Base-by-base conservation (phyloP, 2,329 filamentous ascomycete genomes). In the Achaetomium macrosporum region DNA sequence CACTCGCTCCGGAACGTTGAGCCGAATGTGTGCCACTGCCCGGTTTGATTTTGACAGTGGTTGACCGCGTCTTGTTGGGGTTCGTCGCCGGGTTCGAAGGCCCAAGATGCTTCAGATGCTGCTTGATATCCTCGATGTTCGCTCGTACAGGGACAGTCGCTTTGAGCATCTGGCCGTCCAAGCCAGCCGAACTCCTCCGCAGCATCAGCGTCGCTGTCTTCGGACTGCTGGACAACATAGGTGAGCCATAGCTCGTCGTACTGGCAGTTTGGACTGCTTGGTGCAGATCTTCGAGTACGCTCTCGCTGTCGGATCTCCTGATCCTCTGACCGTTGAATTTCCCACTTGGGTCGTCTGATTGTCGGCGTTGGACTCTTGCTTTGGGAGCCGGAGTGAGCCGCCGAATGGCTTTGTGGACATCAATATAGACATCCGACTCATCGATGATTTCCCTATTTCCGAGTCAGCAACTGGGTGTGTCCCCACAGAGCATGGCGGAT, bases 381-480 rank as follows among this genome's bases (percentile, higher is more conserved):
- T 89, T 87, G 1, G 92, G 92, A 1, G 91, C 90, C 1, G 90
- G 90, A 17, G 86, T 82, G 64, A 95, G 81, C 48, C 93, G 88
- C 53, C 93, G 84, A 61, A 99, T 96, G 19, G 93, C 93, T 73
- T 97, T 97, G 76, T 97, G 93, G 2, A 99, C 90, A 68, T 99
- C 93, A 59, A 99, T 86, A 65, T 95, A 99, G 11, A 99, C 93
- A 69, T 99, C 93, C 0, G 92, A 97, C 69, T 99, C 93, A 67
- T 99, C 93, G 57, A 99, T 95, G 59, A 97, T 99, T 78, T 99
- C 93, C 75, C 88, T 91, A 53, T 35, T 25, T 2, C 10, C 13
- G 15, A n/a, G 64, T 71, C 50, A 66, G 60, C 45, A 51, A 31
- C 15, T 15, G n/a, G 13, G 11, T n/a, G 8, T 8, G 4, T n/a